phyloP scores from a whole-genome alignment of 345 rosid species.

The Rhizophora apiculata region DNA sequence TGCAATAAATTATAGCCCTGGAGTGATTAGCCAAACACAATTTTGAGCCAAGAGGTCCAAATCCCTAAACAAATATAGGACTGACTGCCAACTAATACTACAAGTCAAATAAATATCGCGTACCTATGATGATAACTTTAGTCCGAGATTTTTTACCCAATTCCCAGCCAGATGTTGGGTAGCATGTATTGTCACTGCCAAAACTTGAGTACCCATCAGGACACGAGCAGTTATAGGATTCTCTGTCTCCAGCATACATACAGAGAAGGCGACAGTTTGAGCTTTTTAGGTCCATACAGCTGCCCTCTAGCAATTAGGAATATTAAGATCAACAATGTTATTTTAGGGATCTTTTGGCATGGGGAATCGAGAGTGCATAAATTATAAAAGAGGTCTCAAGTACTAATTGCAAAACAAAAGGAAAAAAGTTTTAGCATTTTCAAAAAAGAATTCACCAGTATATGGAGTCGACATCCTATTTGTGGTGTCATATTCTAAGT shows the following conservation, averaged over 20 bases:
- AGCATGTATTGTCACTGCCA: background rate
- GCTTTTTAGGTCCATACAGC: background rate
- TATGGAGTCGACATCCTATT: background rate
- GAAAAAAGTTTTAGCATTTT: too few species aligned
- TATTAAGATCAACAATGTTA: background rate
- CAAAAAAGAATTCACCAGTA: background rate
- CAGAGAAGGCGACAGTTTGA: background rate
- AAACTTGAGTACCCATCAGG: background rate
- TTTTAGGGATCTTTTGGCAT: background rate
- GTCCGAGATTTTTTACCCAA: background rate
- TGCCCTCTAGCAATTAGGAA: background rate
- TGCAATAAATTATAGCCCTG: too few species aligned
- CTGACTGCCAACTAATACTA: too few species aligned
- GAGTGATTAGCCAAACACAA: too few species aligned
- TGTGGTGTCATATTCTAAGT: background rate
- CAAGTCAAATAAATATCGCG: background rate
- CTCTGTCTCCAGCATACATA: background rate
- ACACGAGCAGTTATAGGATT: background rate
- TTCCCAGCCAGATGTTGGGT: fast-evolving
- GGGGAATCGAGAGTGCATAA: too few species aligned
- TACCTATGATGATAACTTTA: slow-evolving; percentile 2
- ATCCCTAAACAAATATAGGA: too few species aligned
- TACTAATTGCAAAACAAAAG: too few species aligned
- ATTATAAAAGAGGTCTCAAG: too few species aligned
- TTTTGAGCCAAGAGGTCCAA: too few species aligned